Base-by-base conservation (phyloP, 23 red algal genomes). In the Gracilaria caudata region DNA sequence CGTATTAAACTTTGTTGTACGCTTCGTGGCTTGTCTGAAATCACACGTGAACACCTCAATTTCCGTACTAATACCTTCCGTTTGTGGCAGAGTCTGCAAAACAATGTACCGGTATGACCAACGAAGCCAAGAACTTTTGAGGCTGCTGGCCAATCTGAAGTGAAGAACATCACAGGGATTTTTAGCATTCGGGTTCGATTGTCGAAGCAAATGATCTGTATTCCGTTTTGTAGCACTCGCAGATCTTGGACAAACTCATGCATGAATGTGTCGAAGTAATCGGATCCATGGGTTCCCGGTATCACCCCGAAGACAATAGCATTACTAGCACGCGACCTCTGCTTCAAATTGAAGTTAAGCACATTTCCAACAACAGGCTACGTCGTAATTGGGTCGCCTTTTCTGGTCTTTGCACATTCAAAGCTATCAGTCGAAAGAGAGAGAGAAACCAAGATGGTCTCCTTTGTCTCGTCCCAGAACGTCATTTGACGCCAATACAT, bases 91-190 rank as follows among this genome's bases (percentile, higher is more conserved):
- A 49, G 24, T 34, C 26, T 16, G 47, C 72, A 77, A 30, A 51
- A 49, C 11, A 49, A 6, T 32, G 16, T 77, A 23, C 72, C 72
- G 3, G 20, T 77, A 20, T 77, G 72, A 4, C 72, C 72, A 77
- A 77, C 29, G 47, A 23, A 77, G 16, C 72, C 72, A 23, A 77
- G 26, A 43, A 77, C 41, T 77, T 77, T 77, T 19, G 72, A 77
- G 4, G 12, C 72, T 32, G 72, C 41, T n/a, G 41, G 72, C 72
- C 72, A 77, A 40, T 77, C 34, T 9, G 72, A 13, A 2, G 72
- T 53, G 21, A 46, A 77, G 47, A 46, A 46, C 12, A 55, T 1
- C 2, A 77, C 72, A 51, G 7, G 34, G 4, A 30, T 21, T 40
- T 40, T 33, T 16, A 77, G 39, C 26, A 8, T 49, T 77, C 72